phyloP scores from a whole-genome alignment of 2,329 filamentous ascomycete genomes.

The Akanthomyces dipterigenus region DNA sequence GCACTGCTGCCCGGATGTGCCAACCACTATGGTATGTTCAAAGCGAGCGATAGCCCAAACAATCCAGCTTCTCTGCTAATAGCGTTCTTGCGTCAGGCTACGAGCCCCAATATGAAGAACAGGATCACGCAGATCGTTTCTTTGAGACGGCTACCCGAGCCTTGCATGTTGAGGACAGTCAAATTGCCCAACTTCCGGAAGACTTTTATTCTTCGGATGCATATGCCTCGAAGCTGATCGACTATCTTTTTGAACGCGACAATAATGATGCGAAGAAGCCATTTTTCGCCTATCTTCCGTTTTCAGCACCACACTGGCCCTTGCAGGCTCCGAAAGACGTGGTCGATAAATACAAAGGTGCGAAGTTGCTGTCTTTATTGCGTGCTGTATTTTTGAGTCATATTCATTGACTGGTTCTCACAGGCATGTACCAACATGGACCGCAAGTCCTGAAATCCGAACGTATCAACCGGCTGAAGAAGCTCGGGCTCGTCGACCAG shows the following conservation, averaged over 20 bases:
- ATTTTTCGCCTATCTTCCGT: conserved; percentile 56
- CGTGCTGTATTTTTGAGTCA: too few relatives aligned
- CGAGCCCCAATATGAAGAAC: conserved; percentile 34
- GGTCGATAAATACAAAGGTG: conserved; percentile 48
- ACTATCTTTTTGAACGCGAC: conserved; percentile 45
- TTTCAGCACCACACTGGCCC: conserved; percentile 58
- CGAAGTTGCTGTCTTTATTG: too few relatives aligned
- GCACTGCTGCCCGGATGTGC: conserved; percentile 48
- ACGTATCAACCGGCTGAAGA: conserved; percentile 47
- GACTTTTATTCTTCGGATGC: conserved; percentile 48
- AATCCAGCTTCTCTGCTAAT: not conserved
- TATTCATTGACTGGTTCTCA: not conserved
- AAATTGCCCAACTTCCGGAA: conserved; percentile 33
- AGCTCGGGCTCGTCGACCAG: conserved; percentile 46
- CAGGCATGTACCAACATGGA: conserved; percentile 48
- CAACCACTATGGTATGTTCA: conserved; percentile 29
- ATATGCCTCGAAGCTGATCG: conserved; percentile 45
- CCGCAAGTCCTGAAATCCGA: conserved; percentile 48
- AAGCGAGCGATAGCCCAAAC: not conserved
- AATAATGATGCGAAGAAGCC: conserved; percentile 30
- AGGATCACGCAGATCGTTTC: conserved; percentile 33
- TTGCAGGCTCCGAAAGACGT: conserved; percentile 51
- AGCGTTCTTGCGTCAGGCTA: conserved; percentile 26
- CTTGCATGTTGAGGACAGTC: conserved; percentile 26
- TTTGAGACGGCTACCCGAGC: conserved; percentile 24